Conservation (phyloP, 495 filamentous ascomycete species). For the Aspergillus ellipticus region DNA sequence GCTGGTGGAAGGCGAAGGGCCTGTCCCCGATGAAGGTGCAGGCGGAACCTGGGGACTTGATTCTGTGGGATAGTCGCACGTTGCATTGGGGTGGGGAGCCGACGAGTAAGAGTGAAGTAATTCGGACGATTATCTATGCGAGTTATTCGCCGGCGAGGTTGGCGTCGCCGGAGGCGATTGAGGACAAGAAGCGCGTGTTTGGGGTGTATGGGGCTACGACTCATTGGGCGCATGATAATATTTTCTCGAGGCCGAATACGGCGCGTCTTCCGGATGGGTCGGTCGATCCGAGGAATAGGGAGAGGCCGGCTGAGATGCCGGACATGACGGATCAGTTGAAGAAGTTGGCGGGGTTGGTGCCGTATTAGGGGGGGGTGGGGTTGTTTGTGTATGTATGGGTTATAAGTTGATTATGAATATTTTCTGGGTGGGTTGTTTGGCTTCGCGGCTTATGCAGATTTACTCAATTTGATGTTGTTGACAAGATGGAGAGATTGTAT, state of each 20-base stretch:
- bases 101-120: conserved; percentile 10
- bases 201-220: neutral
- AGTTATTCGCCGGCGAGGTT: conserved; percentile 29
- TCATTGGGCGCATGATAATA: neutral
- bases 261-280: conserved; percentile 2
- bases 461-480: too few relatives aligned
- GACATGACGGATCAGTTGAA: conserved; percentile 6
- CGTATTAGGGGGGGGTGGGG: too few relatives aligned
- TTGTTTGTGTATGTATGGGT: too few relatives aligned
- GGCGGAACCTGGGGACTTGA: conserved; percentile 31
- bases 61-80: conserved; percentile 31
- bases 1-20: conserved; percentile 9
- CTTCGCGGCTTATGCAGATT: too few relatives aligned
- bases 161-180: conserved; percentile 20
- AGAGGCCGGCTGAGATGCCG: conserved; percentile 12
- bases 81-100: conserved; percentile 22
- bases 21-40: conserved; percentile 21
- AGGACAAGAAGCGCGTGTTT: conserved; percentile 12
- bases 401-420: too few relatives aligned
- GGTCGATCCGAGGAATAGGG: conserved; percentile 1
- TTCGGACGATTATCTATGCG: conserved; percentile 25
- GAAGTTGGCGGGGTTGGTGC: conserved; percentile 8
- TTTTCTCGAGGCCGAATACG: neutral
- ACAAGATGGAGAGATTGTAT: too few relatives aligned
- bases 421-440: too few relatives aligned